A percentile compares a stretch with the other conserved stretches of the same genome.
Conservation (phyloP, 2,329 filamentous ascomycete genomes). For the Chaetomiaceae sp. region DNA sequence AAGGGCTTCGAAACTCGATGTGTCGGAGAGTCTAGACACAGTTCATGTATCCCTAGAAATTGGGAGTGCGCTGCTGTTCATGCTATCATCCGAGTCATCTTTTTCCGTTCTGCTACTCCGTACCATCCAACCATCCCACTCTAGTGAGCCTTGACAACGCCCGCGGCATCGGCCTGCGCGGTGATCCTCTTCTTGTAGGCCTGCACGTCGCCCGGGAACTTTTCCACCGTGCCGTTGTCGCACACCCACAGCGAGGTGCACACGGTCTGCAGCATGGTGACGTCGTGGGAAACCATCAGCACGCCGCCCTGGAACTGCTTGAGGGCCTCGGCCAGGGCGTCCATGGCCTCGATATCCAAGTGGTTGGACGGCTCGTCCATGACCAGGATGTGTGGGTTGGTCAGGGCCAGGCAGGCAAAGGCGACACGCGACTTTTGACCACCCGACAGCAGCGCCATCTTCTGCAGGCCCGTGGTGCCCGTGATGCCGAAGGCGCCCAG, state of each 20-base stretch:
- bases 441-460: conserved; percentile 90
- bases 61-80: too few relatives aligned
- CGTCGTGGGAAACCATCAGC: conserved; percentile 98
- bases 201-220: conserved; percentile 92
- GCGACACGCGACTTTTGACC: conserved; percentile 98
- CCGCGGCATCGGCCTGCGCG: conserved; percentile 80
- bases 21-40: too few relatives aligned
- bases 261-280: conserved; percentile 96
- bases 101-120: too few relatives aligned
- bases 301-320: conserved; percentile 88
- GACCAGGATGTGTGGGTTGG: conserved; percentile 93
- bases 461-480: conserved; percentile 92
- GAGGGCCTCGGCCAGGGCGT: conserved; percentile 81
- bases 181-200: conserved; percentile 96
- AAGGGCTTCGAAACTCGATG: too few relatives aligned
- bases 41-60: too few relatives aligned
- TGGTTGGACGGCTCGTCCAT: conserved; percentile 99
- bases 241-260: conserved; percentile 96
- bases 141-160: conserved; percentile 69
- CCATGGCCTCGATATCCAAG: conserved; percentile 98
- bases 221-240: conserved; percentile 87
- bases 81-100: too few relatives aligned
- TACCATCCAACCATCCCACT: too few relatives aligned
- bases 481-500: conserved; percentile 87
- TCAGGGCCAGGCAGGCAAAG: conserved; percentile 91